Conservation (phyloP, 805 yeast species). For the Priceomyces fermenticarens region DNA sequence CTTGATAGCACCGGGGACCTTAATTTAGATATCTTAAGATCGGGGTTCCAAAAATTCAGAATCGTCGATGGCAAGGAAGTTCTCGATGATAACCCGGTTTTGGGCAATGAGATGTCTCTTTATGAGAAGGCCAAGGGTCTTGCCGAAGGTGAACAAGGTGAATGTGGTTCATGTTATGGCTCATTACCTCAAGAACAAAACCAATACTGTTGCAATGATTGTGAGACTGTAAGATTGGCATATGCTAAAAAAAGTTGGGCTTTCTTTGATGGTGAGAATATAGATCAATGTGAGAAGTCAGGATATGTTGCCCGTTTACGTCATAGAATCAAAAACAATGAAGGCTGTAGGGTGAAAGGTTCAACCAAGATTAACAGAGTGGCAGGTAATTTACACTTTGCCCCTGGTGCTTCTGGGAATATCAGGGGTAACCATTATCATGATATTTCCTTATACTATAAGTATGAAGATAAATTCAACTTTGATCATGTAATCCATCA, state of each 20-base stretch:
- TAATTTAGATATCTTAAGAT: slow-evolving; percentile 66
- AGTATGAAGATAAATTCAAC: slow-evolving; percentile 55
- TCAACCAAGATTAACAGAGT: slow-evolving; percentile 76
- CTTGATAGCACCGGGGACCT: slow-evolving; percentile 87
- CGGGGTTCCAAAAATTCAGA: slow-evolving; percentile 72
- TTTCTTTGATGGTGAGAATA: slow-evolving; percentile 81
- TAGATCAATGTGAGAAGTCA: slow-evolving; percentile 88
- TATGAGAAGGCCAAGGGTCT: slow-evolving; percentile 31
- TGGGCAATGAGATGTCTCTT: slow-evolving; percentile 22
- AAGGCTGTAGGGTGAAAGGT: slow-evolving; percentile 90
- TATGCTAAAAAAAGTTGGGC: slow-evolving; percentile 82
- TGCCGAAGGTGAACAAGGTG: slow-evolving; percentile 28
- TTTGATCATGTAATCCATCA: slow-evolving; percentile 79
- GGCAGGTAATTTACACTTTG: slow-evolving; percentile 90
- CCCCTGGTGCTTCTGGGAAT: slow-evolving; percentile 83
- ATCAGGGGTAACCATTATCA: slow-evolving; percentile 68
- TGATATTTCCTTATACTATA: slow-evolving; percentile 71
- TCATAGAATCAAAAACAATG: slow-evolving; percentile 50
- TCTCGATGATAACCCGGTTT: slow-evolving; percentile 23
- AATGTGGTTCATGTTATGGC: slow-evolving; percentile 93
- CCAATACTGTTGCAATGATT: slow-evolving; percentile 76
- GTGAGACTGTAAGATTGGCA: slow-evolving; percentile 77
- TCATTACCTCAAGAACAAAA: slow-evolving; percentile 56
- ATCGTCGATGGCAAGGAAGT: slow-evolving; percentile 33
- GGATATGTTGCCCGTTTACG: slow-evolving; percentile 70